Evolutionary conservation across 2,329 filamentous ascomycete species (phyloP).

Genomic region (Cephalotrichum gorgonifer): DNA sequence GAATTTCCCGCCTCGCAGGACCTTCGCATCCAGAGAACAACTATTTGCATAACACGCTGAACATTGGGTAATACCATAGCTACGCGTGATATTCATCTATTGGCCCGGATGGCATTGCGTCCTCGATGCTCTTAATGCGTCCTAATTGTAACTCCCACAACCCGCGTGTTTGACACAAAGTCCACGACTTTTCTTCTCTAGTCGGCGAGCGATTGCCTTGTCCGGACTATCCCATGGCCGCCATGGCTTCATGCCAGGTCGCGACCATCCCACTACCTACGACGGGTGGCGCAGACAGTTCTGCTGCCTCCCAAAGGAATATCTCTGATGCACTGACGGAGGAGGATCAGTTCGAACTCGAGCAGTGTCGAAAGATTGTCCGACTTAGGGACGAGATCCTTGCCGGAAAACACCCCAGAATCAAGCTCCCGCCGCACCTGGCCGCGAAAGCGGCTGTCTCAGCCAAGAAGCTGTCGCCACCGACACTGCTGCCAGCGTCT

Average conservation of each 20-base stretch:
- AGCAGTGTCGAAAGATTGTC: conserved; percentile 68
- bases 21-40: background rate
- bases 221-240: background rate
- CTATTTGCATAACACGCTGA: background rate
- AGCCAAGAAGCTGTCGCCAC: conserved; percentile 6
- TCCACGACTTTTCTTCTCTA: background rate
- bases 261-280: background rate
- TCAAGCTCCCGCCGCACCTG: conserved; percentile 42
- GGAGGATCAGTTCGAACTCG: conserved; percentile 3
- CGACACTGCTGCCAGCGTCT: background rate
- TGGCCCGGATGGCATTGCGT: background rate
- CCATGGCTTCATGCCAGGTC: conserved; percentile 3
- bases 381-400: conserved; percentile 72
- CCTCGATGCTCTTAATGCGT: background rate
- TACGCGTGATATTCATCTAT: background rate
- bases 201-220: background rate
- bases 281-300: background rate
- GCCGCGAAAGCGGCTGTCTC: conserved; percentile 9
- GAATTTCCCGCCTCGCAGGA: background rate
- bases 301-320: background rate
- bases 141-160: background rate
- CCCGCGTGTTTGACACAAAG: background rate
- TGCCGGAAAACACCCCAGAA: conserved; percentile 60
- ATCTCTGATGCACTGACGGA: conserved; percentile 1
- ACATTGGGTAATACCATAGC: background rate